Conservation (phyloP, 176 grass and related monocot species). For the Microstegium vimineum region DNA sequence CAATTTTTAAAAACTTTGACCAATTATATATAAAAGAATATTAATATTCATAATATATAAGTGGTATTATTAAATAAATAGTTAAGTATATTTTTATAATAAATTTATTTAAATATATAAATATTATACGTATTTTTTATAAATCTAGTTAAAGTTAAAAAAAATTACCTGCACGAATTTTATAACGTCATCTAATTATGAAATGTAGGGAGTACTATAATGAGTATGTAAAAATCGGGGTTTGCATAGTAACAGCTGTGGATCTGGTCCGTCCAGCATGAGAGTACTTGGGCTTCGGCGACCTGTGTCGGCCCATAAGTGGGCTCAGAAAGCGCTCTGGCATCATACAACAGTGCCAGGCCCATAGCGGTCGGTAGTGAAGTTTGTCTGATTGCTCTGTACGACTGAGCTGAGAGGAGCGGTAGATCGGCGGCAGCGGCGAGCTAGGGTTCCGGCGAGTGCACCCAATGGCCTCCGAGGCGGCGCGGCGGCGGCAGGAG, state of each 20-base stretch:
- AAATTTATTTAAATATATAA: too few species aligned
- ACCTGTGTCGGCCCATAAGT: neutral
- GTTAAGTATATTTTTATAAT: too few species aligned
- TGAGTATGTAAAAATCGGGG: too few species aligned
- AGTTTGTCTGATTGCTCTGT: neutral
- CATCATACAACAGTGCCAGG: neutral
- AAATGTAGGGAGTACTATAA: too few species aligned
- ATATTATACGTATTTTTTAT: too few species aligned
- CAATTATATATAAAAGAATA: too few species aligned
- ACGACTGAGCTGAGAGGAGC: neutral
- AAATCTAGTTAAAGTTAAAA: too few species aligned
- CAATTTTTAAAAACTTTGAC: too few species aligned
- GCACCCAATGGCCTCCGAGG: slow-evolving; percentile 29
- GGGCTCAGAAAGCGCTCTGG: neutral
- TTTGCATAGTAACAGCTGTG: neutral
- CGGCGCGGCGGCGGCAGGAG: slow-evolving; percentile 59
- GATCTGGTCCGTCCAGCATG: neutral
- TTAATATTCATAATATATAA: too few species aligned
- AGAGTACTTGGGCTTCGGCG: neutral
- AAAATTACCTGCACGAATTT: too few species aligned
- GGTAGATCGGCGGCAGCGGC: neutral
- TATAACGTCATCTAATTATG: too few species aligned
- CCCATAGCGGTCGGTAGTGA: neutral
- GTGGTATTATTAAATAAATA: too few species aligned
- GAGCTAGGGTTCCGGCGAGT: slow-evolving; percentile 47